Percentiles rank a stretch among this genome's conserved stretches.
Conservation (phyloP, 768 basidiomycete genomes). For the Lactarius vividus region DNA sequence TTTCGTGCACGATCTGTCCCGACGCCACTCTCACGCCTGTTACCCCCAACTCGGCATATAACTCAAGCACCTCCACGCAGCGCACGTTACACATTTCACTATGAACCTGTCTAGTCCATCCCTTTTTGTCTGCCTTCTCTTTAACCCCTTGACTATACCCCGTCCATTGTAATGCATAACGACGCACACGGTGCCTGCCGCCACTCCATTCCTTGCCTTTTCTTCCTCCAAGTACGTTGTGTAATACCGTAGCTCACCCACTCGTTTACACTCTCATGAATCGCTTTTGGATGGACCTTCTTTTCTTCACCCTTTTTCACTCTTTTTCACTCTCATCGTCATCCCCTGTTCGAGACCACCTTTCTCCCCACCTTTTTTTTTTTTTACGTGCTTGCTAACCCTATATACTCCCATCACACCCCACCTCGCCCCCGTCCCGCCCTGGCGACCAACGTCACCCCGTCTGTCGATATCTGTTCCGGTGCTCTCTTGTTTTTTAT, state of each 20-base stretch:
- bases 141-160: slow-evolving; percentile 28
- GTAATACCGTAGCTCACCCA: slow-evolving; percentile 25
- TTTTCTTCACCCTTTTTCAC: slow-evolving; percentile 1
- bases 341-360: slow-evolving; percentile 4
- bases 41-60: slow-evolving; percentile 20
- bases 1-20: slow-evolving; percentile 25
- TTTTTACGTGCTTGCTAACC: slow-evolving; percentile 28
- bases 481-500: slow-evolving; percentile 30
- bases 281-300: slow-evolving; percentile 29
- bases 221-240: slow-evolving; percentile 26
- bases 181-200: slow-evolving; percentile 27
- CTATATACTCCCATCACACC: slow-evolving; percentile 6
- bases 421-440: neutral
- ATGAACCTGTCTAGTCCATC: slow-evolving; percentile 1
- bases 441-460: slow-evolving; percentile 15
- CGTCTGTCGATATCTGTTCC: slow-evolving; percentile 27
- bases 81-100: slow-evolving; percentile 23
- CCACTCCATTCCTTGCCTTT: slow-evolving; percentile 20
- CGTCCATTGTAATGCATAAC: slow-evolving; percentile 31
- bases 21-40: slow-evolving; percentile 20
- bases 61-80: slow-evolving; percentile 12
- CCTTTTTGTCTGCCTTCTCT: slow-evolving; percentile 4
- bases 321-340: slow-evolving; percentile 16
- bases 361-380: slow-evolving; percentile 11
- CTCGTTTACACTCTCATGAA: slow-evolving; percentile 29